Base-by-base conservation (phyloP, 257 asterid genomes). In the Oldenlandia corymbosa region DNA sequence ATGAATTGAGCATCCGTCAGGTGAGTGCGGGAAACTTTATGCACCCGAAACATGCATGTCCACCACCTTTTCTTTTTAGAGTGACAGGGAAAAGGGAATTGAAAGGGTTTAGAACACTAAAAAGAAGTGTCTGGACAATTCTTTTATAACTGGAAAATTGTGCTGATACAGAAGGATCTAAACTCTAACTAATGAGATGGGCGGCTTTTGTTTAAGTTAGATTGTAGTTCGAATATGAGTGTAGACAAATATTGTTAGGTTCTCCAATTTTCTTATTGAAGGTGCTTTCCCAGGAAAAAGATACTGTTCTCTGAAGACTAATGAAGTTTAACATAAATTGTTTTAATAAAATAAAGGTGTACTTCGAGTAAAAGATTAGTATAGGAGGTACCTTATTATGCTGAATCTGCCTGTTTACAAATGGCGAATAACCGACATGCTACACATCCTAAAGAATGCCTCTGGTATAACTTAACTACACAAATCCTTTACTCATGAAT, bases 1-100 rank as follows among this genome's bases (percentile, higher is more conserved):
- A 83, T 72, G 84, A 83, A 73, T 75, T 83, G 80, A 81, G 78
- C 68, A 80, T 85, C 65, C 81, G 74, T 41, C 86, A 85, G 88
- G 94, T 85, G 77, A 66, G 52, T 64, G 54, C 56, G 51, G 6
- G 45, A 52, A 24, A 5, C 8, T 28, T 41, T 41, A 42, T 60
- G 36, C 14, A 39, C 39, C 37, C 28, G 31, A 34, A 59, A 4
- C 7, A 0, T 2, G 0, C 24, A 34, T 34, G 9, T 16, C 27
- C 45, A 3, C 1, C 23, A 10, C 62, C 45, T 56, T 9, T 24
- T 10, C 52, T 18, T 21, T 5, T 1, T 14, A 14, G 20, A 24
- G 24, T 14, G 7, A 45, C 5, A 45, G 18, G 10, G 6, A 1
- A 12, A 57, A 1, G 31, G 20, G 21, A 34, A 36, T 39, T 47